Base-by-base conservation (phyloP, 768 basidiomycete genomes). In the Pleurotus salmoneostramineus region DNA sequence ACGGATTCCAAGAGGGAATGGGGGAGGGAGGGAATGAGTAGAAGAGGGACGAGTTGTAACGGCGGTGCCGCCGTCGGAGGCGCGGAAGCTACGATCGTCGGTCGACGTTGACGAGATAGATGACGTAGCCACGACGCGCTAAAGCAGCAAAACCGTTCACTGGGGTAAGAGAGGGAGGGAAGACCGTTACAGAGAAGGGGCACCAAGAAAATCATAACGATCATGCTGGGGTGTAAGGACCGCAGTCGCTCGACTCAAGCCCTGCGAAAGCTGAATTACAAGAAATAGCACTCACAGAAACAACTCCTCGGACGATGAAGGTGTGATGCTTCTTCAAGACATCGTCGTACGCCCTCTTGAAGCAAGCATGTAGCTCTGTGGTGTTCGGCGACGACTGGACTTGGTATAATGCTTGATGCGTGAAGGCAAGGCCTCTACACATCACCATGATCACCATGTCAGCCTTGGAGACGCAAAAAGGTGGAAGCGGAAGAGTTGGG, bases 291-390 rank as follows among this genome's bases (percentile, higher is more conserved):
- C 85, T 63, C 56, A 89, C 87, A 31, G 77, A 73, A 32, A 88
- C 83, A 57, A 88, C 69, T 17, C 85, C 82, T 21, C 87, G 84
- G 59, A 90, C 77, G 62, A 89, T 33, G 66, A 87, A 88, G 0
- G 81, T 75, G 66, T 88, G 86, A 68, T 89, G 87, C 59, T 83
- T 85, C 52, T 70, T 73, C 50, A 91, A 75, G 14, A 88, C 83
- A 55, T 77, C 76, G 60, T 91, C 88, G 67, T 89, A 91, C 3
- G 89, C 79, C 43, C 81, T 75, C 68, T 79, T 82, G 75, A 91
- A 91, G 69, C 89, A 89, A 58, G 79, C 74, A 62, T 85, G 80
- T 46, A 89, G 72, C 60, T 88, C 85, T 1, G 77, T 65, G 27
- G 64, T 64, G 14, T 69, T 70, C 32, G 52, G 14, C 63, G 89